Evolutionary conservation across 1,284 basidiomycete species (phyloP).

Genomic region (Tilletia walkeri): DNA sequence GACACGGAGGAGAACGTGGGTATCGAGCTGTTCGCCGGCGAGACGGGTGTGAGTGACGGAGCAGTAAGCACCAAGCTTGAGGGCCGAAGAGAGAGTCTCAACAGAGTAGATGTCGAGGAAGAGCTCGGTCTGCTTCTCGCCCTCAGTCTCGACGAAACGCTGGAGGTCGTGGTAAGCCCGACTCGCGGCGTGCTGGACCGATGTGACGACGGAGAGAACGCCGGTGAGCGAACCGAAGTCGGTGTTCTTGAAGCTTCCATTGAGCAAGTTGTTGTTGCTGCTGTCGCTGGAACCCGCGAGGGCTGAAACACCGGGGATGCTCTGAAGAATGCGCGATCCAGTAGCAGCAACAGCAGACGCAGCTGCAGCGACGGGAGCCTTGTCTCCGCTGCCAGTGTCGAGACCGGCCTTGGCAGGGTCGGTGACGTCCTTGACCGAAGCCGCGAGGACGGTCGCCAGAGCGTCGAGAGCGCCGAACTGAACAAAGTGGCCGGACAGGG

Average conservation of each 20-base stretch:
- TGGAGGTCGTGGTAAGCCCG: slow-evolving; percentile 46
- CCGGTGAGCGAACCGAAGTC: slow-evolving; percentile 57
- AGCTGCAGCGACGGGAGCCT: neutral
- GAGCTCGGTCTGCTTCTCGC: slow-evolving; percentile 32
- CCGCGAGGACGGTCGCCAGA: slow-evolving; percentile 77
- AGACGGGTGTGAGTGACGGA: slow-evolving; percentile 68
- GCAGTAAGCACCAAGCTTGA: slow-evolving; percentile 86
- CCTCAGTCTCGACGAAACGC: slow-evolving; percentile 49
- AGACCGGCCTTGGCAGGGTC: slow-evolving; percentile 20
- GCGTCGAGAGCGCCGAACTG: slow-evolving; percentile 80
- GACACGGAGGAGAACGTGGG: slow-evolving; percentile 69
- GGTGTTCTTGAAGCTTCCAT: neutral
- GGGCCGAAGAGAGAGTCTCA: slow-evolving; percentile 39
- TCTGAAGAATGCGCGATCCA: slow-evolving; percentile 28
- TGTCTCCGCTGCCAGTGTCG: slow-evolving; percentile 19
- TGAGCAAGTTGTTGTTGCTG: slow-evolving; percentile 16
- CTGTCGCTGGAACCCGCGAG: slow-evolving; percentile 33
- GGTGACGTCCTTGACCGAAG: slow-evolving; percentile 60
- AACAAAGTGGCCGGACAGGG: slow-evolving; percentile 81
- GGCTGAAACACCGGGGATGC: slow-evolving; percentile 27
- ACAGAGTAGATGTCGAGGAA: slow-evolving; percentile 39
- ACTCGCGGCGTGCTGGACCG: slow-evolving; percentile 45
- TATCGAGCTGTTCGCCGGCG: slow-evolving; percentile 58
- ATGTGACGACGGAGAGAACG: slow-evolving; percentile 45
- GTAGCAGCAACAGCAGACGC: neutral